phyloP scores from a whole-genome alignment of 2,329 filamentous ascomycete genomes.

The Colletotrichum ledebouriae region DNA sequence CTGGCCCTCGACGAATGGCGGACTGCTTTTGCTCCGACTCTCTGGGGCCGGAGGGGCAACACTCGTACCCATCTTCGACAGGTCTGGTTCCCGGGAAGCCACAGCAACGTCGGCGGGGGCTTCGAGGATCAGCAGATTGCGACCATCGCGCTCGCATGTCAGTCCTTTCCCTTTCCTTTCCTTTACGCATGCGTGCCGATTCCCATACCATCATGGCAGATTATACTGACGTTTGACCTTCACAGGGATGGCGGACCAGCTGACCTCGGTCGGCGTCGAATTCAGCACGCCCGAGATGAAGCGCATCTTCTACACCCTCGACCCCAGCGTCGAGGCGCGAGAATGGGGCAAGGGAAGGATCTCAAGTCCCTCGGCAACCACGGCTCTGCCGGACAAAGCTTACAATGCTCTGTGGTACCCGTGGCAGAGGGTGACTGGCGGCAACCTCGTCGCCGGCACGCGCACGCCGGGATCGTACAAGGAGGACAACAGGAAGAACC shows the following conservation, averaged over 20 bases:
- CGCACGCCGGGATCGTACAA: conserved; percentile 47
- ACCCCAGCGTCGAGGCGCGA: conserved; percentile 30
- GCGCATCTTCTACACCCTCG: conserved; percentile 42
- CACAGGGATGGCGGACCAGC: conserved; percentile 46
- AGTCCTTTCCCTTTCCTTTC: background rate
- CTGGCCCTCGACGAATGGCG: conserved; percentile 67
- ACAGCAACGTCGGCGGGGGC: conserved; percentile 72
- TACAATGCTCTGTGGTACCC: conserved; percentile 29
- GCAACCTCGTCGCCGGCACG: conserved; percentile 21
- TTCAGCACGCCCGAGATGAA: conserved; percentile 45
- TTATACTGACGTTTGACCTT: background rate
- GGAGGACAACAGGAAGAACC: conserved; percentile 32
- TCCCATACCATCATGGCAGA: no score
- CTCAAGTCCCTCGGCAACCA: conserved; percentile 36
- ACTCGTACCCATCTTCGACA: conserved; percentile 43
- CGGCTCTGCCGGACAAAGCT: conserved; percentile 30
- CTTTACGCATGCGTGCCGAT: no score
- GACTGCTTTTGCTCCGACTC: conserved; percentile 47
- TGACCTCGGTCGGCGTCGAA: conserved; percentile 45
- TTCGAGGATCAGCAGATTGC: conserved; percentile 54
- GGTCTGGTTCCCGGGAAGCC: conserved; percentile 70
- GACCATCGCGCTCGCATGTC: conserved; percentile 45
- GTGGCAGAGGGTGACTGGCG: conserved; percentile 13
- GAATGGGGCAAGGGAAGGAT: conserved; percentile 44
- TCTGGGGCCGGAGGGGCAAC: conserved; percentile 47